A percentile compares a stretch with the other conserved stretches of the same genome.
These are phyloP conservation scores for Dipodascus geniculatus DNA, from an alignment of 805 yeast species.

Conservation along the genomic window DNA sequence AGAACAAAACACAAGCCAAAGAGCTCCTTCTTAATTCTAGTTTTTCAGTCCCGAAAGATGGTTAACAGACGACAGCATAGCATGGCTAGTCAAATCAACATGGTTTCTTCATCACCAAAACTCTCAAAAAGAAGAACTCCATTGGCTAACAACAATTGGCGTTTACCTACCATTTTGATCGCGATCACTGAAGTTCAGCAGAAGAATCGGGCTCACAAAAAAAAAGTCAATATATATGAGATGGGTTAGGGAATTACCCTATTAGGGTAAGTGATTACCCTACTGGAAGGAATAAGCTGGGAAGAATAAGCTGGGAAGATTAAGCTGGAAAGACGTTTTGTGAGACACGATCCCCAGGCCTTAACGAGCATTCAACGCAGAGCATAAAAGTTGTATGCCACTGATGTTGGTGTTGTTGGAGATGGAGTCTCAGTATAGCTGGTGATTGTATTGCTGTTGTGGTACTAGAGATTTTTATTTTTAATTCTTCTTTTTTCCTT, in stretches of 20 bases:
- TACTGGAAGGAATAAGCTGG: background rate
- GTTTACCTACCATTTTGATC: background rate
- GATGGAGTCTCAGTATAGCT: no score
- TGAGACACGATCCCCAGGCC: no score
- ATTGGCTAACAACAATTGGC: no score
- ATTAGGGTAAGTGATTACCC: background rate
- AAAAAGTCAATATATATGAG: background rate
- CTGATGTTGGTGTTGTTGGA: no score
- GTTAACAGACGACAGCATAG: slow-evolving; percentile 2
- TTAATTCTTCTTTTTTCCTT: no score
- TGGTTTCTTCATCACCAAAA: background rate
- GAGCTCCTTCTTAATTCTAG: background rate
- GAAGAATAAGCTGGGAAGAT: no score
- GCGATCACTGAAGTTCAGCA: no score
- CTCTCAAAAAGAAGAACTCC: background rate
- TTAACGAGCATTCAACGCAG: no score
- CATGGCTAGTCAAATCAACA: slow-evolving; percentile 1
- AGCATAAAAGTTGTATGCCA: no score
- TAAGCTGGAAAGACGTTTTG: no score
- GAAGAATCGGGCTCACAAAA: background rate
- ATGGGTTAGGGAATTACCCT: background rate
- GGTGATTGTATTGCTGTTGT: no score
- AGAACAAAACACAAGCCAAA: background rate
- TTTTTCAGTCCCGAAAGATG: slow-evolving; percentile 2
- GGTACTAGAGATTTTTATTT: no score